Evolutionary conservation across 139 green algal genomes (phyloP).

Genomic region (Auxenochlorella pyrenoidosa): DNA sequence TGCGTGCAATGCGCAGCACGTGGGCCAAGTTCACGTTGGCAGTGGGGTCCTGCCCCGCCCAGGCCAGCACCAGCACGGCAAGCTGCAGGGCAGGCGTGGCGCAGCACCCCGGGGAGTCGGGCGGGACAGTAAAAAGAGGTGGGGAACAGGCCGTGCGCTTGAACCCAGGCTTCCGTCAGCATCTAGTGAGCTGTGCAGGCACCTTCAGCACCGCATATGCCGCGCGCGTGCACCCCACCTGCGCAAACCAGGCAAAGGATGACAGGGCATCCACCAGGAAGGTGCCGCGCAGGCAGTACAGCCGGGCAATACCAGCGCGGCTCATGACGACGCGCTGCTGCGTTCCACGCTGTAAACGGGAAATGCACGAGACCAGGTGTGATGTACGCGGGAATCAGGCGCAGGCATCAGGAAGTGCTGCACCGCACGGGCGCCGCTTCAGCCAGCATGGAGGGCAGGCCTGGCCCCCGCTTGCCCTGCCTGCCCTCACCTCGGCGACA

Average conservation of each 20-base stretch:
- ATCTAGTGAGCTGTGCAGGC: no score
- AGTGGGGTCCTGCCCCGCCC: not conserved
- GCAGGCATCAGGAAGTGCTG: no score
- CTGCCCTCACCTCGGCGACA: not conserved
- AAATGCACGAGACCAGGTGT: not conserved
- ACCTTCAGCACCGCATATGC: no score
- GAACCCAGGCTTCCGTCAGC: no score
- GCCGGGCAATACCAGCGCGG: not conserved
- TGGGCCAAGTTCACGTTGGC: not conserved
- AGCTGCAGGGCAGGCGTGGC: not conserved
- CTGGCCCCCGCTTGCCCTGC: no score
- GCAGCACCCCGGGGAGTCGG: not conserved
- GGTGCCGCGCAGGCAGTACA: constrained; percentile 6
- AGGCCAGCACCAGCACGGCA: constrained; percentile 1
- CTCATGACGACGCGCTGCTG: not conserved
- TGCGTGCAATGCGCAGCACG: constrained; percentile 6
- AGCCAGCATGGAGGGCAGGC: no score
- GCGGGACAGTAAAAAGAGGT: no score
- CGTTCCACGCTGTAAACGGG: not conserved
- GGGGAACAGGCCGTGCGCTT: no score
- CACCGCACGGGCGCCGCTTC: no score
- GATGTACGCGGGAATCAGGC: no score
- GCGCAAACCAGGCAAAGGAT: constrained; percentile 13
- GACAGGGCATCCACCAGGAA: constrained; percentile 1
- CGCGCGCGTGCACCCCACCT: not conserved